Evolutionary conservation across 441 rosid genomes (phyloP).

Genomic region (Brassica hybrid): DNA sequence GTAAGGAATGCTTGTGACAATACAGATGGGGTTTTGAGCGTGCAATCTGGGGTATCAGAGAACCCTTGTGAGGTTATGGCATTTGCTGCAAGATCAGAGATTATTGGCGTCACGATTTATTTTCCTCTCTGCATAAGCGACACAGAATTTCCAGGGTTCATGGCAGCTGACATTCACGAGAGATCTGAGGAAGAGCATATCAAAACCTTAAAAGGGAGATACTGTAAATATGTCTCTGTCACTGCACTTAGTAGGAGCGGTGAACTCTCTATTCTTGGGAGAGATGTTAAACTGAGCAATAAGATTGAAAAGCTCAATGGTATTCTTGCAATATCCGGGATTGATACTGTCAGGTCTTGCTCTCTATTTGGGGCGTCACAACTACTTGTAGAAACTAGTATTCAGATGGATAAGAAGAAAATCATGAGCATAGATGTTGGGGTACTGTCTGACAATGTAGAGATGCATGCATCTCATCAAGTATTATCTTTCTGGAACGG

Average conservation of each 20-base stretch:
- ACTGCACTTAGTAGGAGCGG: constrained; percentile 53
- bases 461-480: constrained; percentile 73
- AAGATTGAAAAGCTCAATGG: constrained; percentile 61
- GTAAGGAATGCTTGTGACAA: constrained; percentile 39
- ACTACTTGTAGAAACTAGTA: constrained; percentile 54
- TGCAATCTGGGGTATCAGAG: constrained; percentile 40
- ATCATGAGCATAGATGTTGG: constrained; percentile 45
- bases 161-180: constrained; percentile 46
- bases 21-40: constrained; percentile 39
- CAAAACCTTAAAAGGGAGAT: constrained; percentile 45
- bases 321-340: constrained; percentile 46
- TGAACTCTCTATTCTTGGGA: constrained; percentile 54
- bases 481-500: constrained; percentile 76
- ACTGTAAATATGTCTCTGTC: constrained; percentile 56
- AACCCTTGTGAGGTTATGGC: constrained; percentile 34
- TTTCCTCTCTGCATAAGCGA: constrained; percentile 57
- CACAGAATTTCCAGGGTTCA: constrained; percentile 41
- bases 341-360: constrained; percentile 52
- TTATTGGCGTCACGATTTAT: constrained; percentile 62
- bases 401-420: constrained; percentile 48
- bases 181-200: constrained; percentile 43
- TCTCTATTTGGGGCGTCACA: constrained; percentile 71
- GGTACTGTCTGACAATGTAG: constrained; percentile 64
- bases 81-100: constrained; percentile 58
- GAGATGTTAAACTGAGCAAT: constrained; percentile 58